A percentile compares a stretch with the other conserved stretches of the same genome.
These are phyloP conservation scores for Neofusicoccum parvum DNA, from an alignment of 2,329 filamentous ascomycete species.

Conservation along the genomic window DNA sequence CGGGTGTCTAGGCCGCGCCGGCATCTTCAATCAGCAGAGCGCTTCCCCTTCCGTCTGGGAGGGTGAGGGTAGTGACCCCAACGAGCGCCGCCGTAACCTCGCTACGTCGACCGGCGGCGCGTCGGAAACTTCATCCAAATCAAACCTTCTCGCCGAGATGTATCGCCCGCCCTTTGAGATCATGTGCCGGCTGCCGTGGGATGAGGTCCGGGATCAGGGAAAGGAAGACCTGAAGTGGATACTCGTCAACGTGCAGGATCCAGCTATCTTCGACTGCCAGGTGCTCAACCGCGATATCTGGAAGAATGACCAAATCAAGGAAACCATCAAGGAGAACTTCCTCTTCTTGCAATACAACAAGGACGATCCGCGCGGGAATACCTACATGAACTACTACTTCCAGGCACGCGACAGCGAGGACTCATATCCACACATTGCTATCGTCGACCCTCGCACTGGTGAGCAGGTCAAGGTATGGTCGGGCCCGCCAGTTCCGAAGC, in stretches of 20 bases:
- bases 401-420: constrained; percentile 75
- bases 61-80: constrained; percentile 51
- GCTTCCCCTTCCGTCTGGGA: constrained; percentile 60
- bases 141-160: constrained; percentile 81
- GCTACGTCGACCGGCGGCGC: constrained; percentile 65
- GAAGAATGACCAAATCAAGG: constrained; percentile 79
- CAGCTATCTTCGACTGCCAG: constrained; percentile 92
- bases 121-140: constrained; percentile 68
- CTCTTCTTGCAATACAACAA: constrained; percentile 95
- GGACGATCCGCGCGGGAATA: constrained; percentile 73
- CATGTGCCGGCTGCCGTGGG: constrained; percentile 79
- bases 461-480: constrained; percentile 98
- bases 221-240: constrained; percentile 93
- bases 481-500: constrained; percentile 73
- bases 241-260: constrained; percentile 91
- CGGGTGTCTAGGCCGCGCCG: constrained; percentile 45
- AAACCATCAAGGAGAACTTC: constrained; percentile 88
- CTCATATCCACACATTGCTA: constrained; percentile 93
- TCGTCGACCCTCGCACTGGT: constrained; percentile 91
- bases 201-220: constrained; percentile 79
- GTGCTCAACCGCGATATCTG: constrained; percentile 92
- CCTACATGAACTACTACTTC: constrained; percentile 93
- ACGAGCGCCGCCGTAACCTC: constrained; percentile 54
- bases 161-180: constrained; percentile 92
- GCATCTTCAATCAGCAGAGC: constrained; percentile 69